A percentile compares a stretch with the other conserved stretches of the same genome.
Evolutionary conservation across 169 alveolate genomes (phyloP).

Genomic region (Miamiensis avidus): DNA sequence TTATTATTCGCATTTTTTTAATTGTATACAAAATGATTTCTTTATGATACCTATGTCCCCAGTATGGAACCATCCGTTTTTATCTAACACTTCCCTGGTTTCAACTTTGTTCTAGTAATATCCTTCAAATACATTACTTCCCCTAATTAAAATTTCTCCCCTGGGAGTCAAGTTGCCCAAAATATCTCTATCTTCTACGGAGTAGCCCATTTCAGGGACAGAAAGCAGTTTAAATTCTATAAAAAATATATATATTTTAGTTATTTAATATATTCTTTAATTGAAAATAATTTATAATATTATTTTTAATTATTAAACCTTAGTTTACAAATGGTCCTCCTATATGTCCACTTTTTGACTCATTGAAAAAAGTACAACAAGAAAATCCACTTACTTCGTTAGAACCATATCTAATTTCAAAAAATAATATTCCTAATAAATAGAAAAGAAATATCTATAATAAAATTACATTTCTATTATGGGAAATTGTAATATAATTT

Average conservation of each 20-base stretch:
- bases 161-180: constrained; percentile 42
- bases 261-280: background rate
- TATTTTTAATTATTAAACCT: background rate
- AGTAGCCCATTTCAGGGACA: constrained; percentile 45
- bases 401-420: background rate
- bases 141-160: constrained; percentile 62
- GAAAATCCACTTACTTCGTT: background rate
- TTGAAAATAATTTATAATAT: too few relatives aligned
- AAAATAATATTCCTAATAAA: too few relatives aligned
- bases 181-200: constrained; percentile 22
- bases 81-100: constrained; percentile 39
- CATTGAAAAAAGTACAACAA: background rate
- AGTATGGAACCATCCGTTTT: constrained; percentile 61
- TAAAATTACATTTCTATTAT: too few relatives aligned
- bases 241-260: too few relatives aligned
- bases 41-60: constrained; percentile 52
- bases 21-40: too few relatives aligned
- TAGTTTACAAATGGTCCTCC: background rate
- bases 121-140: constrained; percentile 57
- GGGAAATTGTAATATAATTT: too few relatives aligned
- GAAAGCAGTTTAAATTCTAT: constrained; percentile 29
- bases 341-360: background rate
- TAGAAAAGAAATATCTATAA: too few relatives aligned
- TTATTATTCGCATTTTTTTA: too few relatives aligned
- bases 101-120: constrained; percentile 50